Conservation (phyloP, 768 basidiomycete species). For the Auricularia sp. region DNA sequence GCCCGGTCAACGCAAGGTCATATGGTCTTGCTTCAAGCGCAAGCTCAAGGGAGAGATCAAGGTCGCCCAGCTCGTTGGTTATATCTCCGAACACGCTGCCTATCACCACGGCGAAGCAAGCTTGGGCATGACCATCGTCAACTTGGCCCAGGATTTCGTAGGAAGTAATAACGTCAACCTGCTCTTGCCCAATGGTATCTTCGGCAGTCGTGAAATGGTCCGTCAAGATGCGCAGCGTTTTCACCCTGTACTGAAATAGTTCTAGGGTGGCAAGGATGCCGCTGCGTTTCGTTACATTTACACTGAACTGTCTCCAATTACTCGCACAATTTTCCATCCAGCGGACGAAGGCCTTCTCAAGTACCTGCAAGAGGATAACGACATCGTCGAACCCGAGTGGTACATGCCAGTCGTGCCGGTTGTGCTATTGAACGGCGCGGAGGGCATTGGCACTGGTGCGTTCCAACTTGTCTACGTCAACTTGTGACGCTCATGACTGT, state of each 20-base stretch:
- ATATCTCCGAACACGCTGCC: conserved; percentile 84
- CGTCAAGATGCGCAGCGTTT: conserved; percentile 9
- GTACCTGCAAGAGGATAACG: conserved; percentile 78
- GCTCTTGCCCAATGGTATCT: conserved; percentile 83
- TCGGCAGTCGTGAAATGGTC: conserved; percentile 64
- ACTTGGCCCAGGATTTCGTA: conserved; percentile 87
- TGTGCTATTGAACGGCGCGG: conserved; percentile 86
- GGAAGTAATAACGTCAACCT: conserved; percentile 94
- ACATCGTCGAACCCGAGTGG: conserved; percentile 83
- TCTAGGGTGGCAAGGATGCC: conserved; percentile 91
- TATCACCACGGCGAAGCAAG: conserved; percentile 96
- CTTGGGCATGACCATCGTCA: conserved; percentile 83
- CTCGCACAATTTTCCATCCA: conserved; percentile 69
- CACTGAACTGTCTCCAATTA: conserved; percentile 66
- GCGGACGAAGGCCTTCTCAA: conserved; percentile 80
- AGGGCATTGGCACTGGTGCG: conserved; percentile 94
- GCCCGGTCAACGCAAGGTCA: conserved; percentile 93
- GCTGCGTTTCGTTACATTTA: conserved; percentile 95
- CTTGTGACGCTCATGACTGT: not conserved
- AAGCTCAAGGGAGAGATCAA: conserved; percentile 90
- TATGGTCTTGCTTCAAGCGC: conserved; percentile 93
- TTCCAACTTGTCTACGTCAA: not conserved
- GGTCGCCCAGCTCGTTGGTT: conserved; percentile 93
- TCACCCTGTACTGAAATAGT: not conserved
- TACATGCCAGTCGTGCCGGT: conserved; percentile 87